Percentiles rank a stretch among this genome's conserved stretches.
These are phyloP conservation scores for Cryptococcus deneoformans DNA, from an alignment of 1,284 basidiomycete species.

Conservation along the genomic window DNA sequence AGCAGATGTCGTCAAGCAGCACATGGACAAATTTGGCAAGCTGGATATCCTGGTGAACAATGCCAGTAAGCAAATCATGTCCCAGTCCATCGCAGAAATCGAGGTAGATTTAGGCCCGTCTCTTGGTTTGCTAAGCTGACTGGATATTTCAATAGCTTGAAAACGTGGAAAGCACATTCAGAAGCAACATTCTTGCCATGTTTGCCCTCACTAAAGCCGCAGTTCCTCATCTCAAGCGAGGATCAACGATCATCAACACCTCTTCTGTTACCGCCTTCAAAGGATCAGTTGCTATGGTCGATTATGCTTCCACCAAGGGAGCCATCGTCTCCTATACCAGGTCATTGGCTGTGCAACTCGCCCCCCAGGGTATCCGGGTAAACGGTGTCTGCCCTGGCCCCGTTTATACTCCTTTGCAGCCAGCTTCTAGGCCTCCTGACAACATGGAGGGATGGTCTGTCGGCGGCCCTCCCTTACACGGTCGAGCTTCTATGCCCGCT, in stretches of 20 bases:
- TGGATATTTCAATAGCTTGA: slow-evolving; percentile 23
- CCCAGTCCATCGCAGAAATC: slow-evolving; percentile 53
- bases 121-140: not conserved
- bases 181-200: slow-evolving; percentile 60
- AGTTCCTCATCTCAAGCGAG: slow-evolving; percentile 61
- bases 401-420: slow-evolving; percentile 52
- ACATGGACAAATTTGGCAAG: slow-evolving; percentile 55
- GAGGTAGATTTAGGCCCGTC: slow-evolving; percentile 43
- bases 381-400: slow-evolving; percentile 36
- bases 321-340: slow-evolving; percentile 60
- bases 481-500: slow-evolving; percentile 58
- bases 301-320: slow-evolving; percentile 61
- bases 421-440: slow-evolving; percentile 55
- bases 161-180: slow-evolving; percentile 58
- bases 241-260: slow-evolving; percentile 62
- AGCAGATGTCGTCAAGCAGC: slow-evolving; percentile 54
- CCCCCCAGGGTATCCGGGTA: slow-evolving; percentile 55
- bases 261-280: slow-evolving; percentile 62
- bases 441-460: slow-evolving; percentile 57
- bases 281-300: slow-evolving; percentile 53
- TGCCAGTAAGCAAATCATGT: slow-evolving; percentile 60
- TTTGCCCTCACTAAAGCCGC: slow-evolving; percentile 57
- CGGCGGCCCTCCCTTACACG: slow-evolving; percentile 53
- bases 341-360: slow-evolving; percentile 58
- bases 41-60: slow-evolving; percentile 64